A percentile compares a stretch with the other conserved stretches of the same genome.
These are phyloP conservation scores for Thuidium tamariscinum DNA, from an alignment of 225 moss, liverwort and hornwort genomes.

Conservation along the genomic window DNA sequence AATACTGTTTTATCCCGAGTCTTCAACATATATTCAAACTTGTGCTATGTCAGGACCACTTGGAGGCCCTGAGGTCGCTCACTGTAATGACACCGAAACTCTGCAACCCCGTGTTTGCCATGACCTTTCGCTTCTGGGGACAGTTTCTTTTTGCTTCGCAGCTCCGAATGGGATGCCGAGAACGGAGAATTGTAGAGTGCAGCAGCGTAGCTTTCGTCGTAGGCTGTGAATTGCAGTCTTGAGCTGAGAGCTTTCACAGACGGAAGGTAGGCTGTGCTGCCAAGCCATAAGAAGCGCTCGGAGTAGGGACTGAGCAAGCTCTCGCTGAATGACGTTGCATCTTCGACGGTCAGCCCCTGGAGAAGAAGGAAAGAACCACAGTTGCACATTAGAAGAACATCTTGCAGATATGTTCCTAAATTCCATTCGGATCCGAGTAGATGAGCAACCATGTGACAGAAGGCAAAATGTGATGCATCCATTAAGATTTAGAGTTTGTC, in stretches of 20 bases:
- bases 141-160: not conserved
- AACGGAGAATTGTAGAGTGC: not conserved
- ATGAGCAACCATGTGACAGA: not conserved
- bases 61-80: conserved; percentile 54
- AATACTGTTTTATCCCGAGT: not conserved
- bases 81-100: conserved; percentile 43
- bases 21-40: not conserved
- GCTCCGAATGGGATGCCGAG: not conserved
- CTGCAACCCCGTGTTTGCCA: conserved; percentile 4
- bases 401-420: not conserved
- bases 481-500: not conserved
- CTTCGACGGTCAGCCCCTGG: conserved; percentile 61
- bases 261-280: conserved; percentile 38
- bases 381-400: not conserved
- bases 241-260: not conserved
- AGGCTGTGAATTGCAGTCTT: not conserved
- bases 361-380: not conserved
- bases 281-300: conserved; percentile 61
- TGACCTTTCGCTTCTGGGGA: not conserved
- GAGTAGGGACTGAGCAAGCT: conserved; percentile 79
- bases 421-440: not conserved
- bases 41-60: conserved; percentile 20
- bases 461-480: not conserved
- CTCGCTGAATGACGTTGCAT: conserved; percentile 41
- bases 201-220: conserved; percentile 17